Evolutionary conservation across 768 basidiomycete genomes (phyloP).

Genomic region (Kwoniella dendrophila): DNA sequence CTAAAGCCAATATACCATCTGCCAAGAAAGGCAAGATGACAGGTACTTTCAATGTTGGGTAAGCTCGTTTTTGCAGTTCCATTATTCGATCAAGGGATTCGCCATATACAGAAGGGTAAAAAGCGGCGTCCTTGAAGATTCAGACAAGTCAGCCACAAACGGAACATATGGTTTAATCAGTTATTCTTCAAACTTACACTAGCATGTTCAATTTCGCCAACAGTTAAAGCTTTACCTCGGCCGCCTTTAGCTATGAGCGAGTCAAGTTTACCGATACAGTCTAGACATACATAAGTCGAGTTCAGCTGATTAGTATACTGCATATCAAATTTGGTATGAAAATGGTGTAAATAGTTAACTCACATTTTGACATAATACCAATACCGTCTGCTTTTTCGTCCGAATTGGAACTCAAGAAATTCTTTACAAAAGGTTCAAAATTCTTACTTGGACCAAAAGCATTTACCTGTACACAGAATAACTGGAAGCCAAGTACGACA

Average conservation of each 20-base stretch:
- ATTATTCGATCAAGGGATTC: slow-evolving; percentile 83
- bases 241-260: slow-evolving; percentile 78
- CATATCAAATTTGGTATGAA: background rate
- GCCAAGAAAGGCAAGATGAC: slow-evolving; percentile 92
- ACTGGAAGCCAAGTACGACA: slow-evolving; percentile 87
- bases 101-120: slow-evolving; percentile 91
- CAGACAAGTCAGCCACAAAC: slow-evolving; percentile 18
- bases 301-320: background rate
- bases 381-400: slow-evolving; percentile 72
- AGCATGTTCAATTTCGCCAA: slow-evolving; percentile 87
- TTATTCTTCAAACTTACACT: slow-evolving; percentile 62
- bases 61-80: slow-evolving; percentile 79
- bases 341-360: slow-evolving; percentile 13
- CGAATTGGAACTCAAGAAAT: slow-evolving; percentile 75
- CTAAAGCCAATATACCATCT: slow-evolving; percentile 84
- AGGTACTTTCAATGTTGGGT: slow-evolving; percentile 80
- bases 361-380: slow-evolving; percentile 82
- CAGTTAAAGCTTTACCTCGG: slow-evolving; percentile 75
- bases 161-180: background rate
- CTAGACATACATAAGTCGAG: slow-evolving; percentile 22
- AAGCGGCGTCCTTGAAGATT: slow-evolving; percentile 79
- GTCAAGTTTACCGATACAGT: slow-evolving; percentile 76
- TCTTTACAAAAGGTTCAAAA: slow-evolving; percentile 78
- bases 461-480: slow-evolving; percentile 84
- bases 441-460: slow-evolving; percentile 93